Base-by-base conservation (phyloP, 2,329 filamentous ascomycete species). In the Sporothrix dimorphospora region DNA sequence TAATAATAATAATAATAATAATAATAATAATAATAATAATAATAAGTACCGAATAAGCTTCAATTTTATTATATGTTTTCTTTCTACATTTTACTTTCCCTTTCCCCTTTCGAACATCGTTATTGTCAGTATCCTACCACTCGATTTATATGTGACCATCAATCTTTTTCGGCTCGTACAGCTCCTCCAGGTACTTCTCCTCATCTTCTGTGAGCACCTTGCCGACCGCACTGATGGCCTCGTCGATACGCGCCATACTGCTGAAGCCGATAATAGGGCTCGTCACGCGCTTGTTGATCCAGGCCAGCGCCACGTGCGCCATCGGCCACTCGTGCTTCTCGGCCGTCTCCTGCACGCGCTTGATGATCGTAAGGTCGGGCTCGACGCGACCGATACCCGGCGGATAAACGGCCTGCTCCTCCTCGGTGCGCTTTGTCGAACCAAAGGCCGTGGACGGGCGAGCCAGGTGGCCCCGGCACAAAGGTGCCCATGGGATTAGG, bases 201-300 rank as follows among this genome's bases (percentile, higher is more conserved):
- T 92, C 89, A 73, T 91, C 88, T 0, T 85, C 82, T 0, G 83
- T 86, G 72, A 92, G 78, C 57, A 82, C 82, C 55, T 85, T 84
- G 2, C 81, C 81, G 3, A 81, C 75, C 0, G 82, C 80, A 1
- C 82, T 80, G n/a, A 90, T 81, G 1, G 88, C 87, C 81, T 91
- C 88, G 51, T 90, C 86, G 65, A 92, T 85, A 21, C 90, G 82
- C 72, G 84, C 82, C 45, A 85, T 81, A 69, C 83, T 90, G 74
- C 83, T 86, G 75, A 92, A 82, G 0, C 90, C 90, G 69, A 91
- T 81, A 72, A 92, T 91, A 1, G 89, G 89, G 75, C 84, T 87
- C 30, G 83, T 79, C 5, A 85, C 84, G 61, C 84, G 82, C 74
- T 85, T 83, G 75, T 87, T 81, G 72, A 86, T 84, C 90, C 90